Conservation (phyloP, 495 filamentous ascomycete genomes). For the Chaetomium fimeti region DNA sequence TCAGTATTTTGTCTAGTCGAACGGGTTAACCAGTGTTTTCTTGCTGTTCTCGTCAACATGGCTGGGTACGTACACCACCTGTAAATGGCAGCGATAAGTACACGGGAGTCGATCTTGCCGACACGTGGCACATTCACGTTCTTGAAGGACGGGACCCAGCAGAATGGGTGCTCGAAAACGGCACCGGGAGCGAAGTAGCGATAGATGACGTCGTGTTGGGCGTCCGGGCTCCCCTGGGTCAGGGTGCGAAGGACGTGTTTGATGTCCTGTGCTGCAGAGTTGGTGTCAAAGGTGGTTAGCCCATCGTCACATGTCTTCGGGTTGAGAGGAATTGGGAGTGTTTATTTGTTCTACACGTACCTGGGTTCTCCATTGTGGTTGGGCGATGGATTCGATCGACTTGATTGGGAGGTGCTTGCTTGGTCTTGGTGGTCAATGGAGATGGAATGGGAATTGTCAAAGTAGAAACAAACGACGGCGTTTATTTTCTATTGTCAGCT, state of each 20-base stretch:
- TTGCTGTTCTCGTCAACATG: background rate
- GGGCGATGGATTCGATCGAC: too few relatives aligned
- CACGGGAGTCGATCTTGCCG: slow-evolving; percentile 55
- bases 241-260: slow-evolving; percentile 62
- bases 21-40: background rate
- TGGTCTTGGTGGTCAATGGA: background rate
- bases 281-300: too few relatives aligned
- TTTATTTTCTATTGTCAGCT: too few relatives aligned
- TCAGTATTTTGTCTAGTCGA: slow-evolving; percentile 65
- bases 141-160: slow-evolving; percentile 62
- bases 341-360: slow-evolving; percentile 13
- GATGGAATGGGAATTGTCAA: too few relatives aligned
- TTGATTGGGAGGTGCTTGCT: too few relatives aligned
- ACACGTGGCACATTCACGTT: slow-evolving; percentile 42
- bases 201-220: slow-evolving; percentile 63
- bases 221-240: slow-evolving; percentile 59
- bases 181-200: slow-evolving; percentile 67
- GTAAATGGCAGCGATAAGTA: slow-evolving; percentile 65
- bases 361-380: slow-evolving; percentile 33
- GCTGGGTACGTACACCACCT: slow-evolving; percentile 53
- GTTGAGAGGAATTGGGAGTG: background rate
- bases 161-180: slow-evolving; percentile 78
- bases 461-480: too few relatives aligned
- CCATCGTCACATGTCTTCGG: slow-evolving; percentile 23
- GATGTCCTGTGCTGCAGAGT: slow-evolving; percentile 47